Conservation (phyloP, 768 basidiomycete species). For the Mycena floridula region DNA sequence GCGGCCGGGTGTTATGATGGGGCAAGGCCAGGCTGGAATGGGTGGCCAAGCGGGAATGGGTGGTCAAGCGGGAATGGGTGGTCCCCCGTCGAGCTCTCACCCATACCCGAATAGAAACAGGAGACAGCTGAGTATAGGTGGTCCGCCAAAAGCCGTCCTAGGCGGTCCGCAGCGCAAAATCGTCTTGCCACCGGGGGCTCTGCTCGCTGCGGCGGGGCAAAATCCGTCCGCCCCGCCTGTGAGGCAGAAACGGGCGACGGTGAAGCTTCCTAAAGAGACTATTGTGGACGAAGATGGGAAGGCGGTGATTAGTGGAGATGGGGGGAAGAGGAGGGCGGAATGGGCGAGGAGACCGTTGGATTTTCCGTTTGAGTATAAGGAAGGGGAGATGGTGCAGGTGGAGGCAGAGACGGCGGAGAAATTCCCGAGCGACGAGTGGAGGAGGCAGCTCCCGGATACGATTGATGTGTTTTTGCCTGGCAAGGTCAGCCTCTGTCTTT, state of each 20-base stretch:
- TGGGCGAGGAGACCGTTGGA: constrained; percentile 62
- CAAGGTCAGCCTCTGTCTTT: constrained; percentile 65
- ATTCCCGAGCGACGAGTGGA: constrained; percentile 63
- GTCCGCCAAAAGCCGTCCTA: constrained; percentile 81
- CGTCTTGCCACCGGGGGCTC: constrained; percentile 49
- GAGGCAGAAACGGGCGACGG: constrained; percentile 61
- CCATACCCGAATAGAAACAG: constrained; percentile 58
- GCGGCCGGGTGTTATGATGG: no score
- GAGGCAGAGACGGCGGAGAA: constrained; percentile 40
- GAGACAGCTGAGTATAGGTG: constrained; percentile 72
- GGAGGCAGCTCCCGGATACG: constrained; percentile 50
- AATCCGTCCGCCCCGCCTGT: constrained; percentile 19
- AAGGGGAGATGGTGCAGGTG: constrained; percentile 18
- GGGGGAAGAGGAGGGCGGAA: constrained; percentile 32
- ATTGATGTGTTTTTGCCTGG: constrained; percentile 82
- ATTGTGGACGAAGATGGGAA: constrained; percentile 32
- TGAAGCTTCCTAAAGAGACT: constrained; percentile 74
- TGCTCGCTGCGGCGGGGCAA: constrained; percentile 14
- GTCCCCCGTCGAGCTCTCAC: constrained; percentile 16
- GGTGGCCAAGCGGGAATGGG: no score
- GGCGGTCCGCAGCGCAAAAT: constrained; percentile 77
- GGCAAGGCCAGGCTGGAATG: no score
- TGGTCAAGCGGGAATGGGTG: no score
- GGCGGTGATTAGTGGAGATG: no score
- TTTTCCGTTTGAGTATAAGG: constrained; percentile 19